Base-by-base conservation (phyloP, 371 early-diverging fungal species). In the Mucor saturninus region DNA sequence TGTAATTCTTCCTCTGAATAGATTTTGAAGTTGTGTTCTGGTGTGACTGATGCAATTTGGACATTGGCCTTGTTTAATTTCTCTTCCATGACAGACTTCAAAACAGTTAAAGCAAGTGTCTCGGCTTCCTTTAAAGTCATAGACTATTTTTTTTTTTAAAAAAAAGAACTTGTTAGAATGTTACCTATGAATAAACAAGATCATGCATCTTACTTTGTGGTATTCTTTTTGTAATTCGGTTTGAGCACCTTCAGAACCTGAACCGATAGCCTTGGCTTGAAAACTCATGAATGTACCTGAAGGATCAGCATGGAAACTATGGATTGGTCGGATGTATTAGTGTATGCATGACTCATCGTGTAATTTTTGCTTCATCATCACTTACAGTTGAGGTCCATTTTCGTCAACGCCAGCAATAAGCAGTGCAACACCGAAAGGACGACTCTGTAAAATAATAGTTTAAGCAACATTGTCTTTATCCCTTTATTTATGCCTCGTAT, bases 61-160 rank as follows among this genome's bases (percentile, higher is more conserved):
- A 99, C 95, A 74, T 99, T 99, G 7, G 91, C 84, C 59, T 91
- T 86, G 75, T 83, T 96, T 49, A 99, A 87, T 83, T 98, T 98
- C 75, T 99, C 99, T 80, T 99, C 99, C 99, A 99, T 99, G 30
- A 99, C 99, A 67, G 97, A 94, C 84, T 99, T 98, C 43, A 99
- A 84, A n/a, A 99, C 95, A 76, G 92, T 95, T 59, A 99, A 89
- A 14, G 97, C 89, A 64, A 96, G 75, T 5, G 84, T 81, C 67
- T 97, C 91, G 3, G 97, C 97, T 73, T 98, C 96, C 14, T 87
- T 81, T 64, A 97, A 74, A 4, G 92, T 91, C 73, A 96, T 86
- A 6, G 91, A 89, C 84, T 92, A 68, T 10, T 28, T n/a, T 14
- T 10, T 10, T 21, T 21, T 21, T 21, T 26, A 26, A 50, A 9